Base-by-base conservation (phyloP, 441 rosid species). In the Corymbia calophylla region DNA sequence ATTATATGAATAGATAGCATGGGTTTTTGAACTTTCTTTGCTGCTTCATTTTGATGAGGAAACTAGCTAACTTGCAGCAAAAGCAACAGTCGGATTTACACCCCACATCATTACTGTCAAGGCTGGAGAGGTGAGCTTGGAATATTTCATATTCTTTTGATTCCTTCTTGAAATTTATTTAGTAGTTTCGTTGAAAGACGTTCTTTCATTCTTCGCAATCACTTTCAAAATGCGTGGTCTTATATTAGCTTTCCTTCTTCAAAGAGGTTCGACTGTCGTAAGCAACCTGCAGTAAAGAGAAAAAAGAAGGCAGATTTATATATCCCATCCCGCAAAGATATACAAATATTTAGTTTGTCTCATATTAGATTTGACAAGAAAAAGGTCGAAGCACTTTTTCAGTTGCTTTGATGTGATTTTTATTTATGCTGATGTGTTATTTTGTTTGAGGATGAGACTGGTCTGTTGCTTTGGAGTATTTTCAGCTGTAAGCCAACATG, bases 51-150 rank as follows among this genome's bases (percentile, higher is more conserved):
- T 77, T 44, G 51, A 27, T 1, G 51, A 27, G 29, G 84, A 44
- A 44, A 53, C 64, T 21, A 25, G 47, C 49, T 35, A 10, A 54
- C 62, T 77, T n/a, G 53, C 89, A 89, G 88, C 92, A 66, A 53
- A 80, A 14, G 19, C 87, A 13, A 88, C 88, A 18, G 55, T 55
- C 55, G 92, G 93, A 86, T 90, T 92, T 88, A 86, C 90, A 25
- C 90, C 93, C 25, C 92, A 92, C 90, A 73, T 92, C 49, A 88
- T 92, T 86, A 86, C 91, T 8, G 93, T 92, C 29, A 88, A 90
- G 88, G 90, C 91, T 47, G 93, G 93, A 89, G 93, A 92, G 91
- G 93, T 92, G 86, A 27, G 53, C 60, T 77, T 80, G 86, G 56
- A 23, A 14, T 49, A 15, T 23, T 87, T 68, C 48, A 23, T 55